Conservation (phyloP, 805 yeast genomes). For the Wickerhamomyces ciferrii region DNA sequence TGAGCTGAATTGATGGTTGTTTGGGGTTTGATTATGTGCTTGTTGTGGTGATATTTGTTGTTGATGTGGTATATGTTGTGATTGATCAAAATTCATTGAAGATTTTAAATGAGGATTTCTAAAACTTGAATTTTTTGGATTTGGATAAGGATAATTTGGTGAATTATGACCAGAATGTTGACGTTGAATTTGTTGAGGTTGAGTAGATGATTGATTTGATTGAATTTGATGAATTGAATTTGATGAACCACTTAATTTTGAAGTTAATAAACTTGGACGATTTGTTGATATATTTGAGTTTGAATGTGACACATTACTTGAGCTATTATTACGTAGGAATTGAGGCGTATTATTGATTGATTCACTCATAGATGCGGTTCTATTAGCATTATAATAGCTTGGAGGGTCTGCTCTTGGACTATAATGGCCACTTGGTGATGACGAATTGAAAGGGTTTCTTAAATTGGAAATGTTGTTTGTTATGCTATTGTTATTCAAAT, state of each 20-base stretch:
- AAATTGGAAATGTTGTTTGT: constrained; percentile 12
- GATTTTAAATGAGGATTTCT: constrained; percentile 24
- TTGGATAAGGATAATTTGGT: neutral
- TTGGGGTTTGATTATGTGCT: neutral
- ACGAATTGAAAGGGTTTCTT: constrained; percentile 13
- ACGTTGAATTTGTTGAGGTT: neutral
- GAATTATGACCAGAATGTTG: neutral
- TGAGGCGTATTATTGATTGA: neutral
- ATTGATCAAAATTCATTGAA: constrained; percentile 23
- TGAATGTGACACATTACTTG: constrained; percentile 7
- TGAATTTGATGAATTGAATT: constrained; percentile 4
- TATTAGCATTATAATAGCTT: constrained; percentile 5
- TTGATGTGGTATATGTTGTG: neutral
- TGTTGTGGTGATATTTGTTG: neutral
- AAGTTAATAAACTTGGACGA: constrained; percentile 25
- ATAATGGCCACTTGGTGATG: constrained; percentile 18
- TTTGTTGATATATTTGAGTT: constrained; percentile 4
- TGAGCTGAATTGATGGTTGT: neutral
- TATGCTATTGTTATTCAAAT: constrained; percentile 7
- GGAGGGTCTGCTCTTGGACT: constrained; percentile 23
- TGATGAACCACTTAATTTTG: constrained; percentile 24
- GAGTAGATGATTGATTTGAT: constrained; percentile 3
- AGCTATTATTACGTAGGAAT: neutral
- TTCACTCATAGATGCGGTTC: constrained; percentile 12
- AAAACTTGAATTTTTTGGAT: constrained; percentile 3